Evolutionary conservation across 306 rosid species (phyloP).

Genomic region (Betula pendula): DNA sequence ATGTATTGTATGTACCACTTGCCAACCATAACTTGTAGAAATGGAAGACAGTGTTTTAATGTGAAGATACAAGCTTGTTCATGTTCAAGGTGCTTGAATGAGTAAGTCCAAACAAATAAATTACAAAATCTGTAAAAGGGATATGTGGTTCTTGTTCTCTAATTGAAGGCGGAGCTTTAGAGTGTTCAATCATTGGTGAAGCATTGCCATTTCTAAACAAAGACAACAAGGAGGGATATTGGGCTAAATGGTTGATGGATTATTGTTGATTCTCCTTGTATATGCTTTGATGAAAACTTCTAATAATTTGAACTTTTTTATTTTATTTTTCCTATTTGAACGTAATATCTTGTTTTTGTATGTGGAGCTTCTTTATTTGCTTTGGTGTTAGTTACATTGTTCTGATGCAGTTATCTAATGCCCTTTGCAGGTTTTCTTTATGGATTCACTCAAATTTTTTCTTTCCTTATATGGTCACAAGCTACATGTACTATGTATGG

Average conservation of each 20-base stretch:
- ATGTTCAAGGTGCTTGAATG: background rate
- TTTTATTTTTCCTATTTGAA: background rate
- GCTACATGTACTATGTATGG: slow-evolving; percentile 95
- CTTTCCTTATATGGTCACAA: slow-evolving; percentile 89
- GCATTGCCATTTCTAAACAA: background rate
- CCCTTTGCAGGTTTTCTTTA: slow-evolving; percentile 66
- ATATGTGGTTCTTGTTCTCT: background rate
- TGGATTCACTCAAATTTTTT: slow-evolving; percentile 76
- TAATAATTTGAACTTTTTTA: background rate
- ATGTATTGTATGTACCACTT: background rate
- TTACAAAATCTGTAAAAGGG: background rate
- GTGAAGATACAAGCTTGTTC: background rate
- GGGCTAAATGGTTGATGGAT: background rate
- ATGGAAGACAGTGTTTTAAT: background rate
- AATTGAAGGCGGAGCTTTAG: background rate
- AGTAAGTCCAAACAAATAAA: background rate
- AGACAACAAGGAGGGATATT: background rate
- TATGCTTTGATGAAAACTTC: background rate
- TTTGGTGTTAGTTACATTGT: background rate
- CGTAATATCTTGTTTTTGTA: background rate
- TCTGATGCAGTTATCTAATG: slow-evolving; percentile 27
- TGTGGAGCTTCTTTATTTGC: slow-evolving; percentile 15
- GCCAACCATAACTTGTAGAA: background rate
- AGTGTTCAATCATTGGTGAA: background rate
- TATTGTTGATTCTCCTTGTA: background rate